Evolutionary conservation across 495 filamentous ascomycete species (phyloP).

Genomic region (Opeltia flavorubescens): DNA sequence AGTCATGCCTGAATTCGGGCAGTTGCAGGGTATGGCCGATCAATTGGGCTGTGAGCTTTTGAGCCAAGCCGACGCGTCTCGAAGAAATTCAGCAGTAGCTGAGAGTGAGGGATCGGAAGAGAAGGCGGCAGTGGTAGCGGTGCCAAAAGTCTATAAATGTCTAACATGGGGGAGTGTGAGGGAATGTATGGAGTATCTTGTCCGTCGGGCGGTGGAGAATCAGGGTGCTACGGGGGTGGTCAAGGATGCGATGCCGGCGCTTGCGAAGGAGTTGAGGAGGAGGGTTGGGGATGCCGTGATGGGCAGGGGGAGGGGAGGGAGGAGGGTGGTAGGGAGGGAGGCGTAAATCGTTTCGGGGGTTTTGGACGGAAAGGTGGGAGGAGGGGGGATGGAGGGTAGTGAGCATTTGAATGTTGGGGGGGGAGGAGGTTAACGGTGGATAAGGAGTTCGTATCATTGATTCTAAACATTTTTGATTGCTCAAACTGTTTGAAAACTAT

Average conservation of each 20-base stretch:
- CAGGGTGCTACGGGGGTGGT: constrained; percentile 16
- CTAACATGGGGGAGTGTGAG: constrained; percentile 24
- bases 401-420: too few species aligned
- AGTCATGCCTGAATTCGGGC: constrained; percentile 25
- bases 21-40: constrained; percentile 22
- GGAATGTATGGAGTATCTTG: constrained; percentile 26
- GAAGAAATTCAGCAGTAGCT: too few species aligned
- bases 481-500: too few species aligned
- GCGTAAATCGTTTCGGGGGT: neutral
- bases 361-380: too few species aligned
- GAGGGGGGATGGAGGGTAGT: too few species aligned
- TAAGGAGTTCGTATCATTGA: too few species aligned
- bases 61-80: constrained; percentile 8
- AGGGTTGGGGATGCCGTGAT: constrained; percentile 2
- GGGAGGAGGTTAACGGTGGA: too few species aligned
- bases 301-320: neutral
- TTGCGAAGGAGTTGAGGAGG: constrained; percentile 2
- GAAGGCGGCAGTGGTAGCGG: constrained; percentile 9
- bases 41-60: constrained; percentile 23
- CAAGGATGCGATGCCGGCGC: constrained; percentile 5
- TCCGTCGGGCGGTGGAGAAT: constrained; percentile 25
- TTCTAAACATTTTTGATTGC: too few species aligned
- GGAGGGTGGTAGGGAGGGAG: neutral
- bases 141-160: constrained; percentile 24
- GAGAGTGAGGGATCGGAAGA: constrained; percentile 2